Evolutionary conservation across 2,329 filamentous ascomycete genomes (phyloP), one percentile per base, ranked within the genome.

Genomic region (Emmonsiellopsis sp.): DNA sequence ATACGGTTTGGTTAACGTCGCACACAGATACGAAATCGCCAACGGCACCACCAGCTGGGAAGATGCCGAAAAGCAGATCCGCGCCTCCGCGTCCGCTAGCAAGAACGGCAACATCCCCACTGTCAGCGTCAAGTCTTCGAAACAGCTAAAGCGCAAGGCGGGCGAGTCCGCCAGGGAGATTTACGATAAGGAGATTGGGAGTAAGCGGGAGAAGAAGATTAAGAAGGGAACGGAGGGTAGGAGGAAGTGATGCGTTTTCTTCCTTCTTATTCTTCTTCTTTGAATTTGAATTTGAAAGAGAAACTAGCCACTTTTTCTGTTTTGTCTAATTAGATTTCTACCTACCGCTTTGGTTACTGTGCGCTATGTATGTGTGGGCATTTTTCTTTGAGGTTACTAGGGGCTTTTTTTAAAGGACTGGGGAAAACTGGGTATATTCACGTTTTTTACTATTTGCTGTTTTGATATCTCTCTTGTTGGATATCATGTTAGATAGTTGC

Each of bases 81-180:
- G 76, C 16, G 77, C 68, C 53, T 79, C 80, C 1, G 77, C 68
- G 52, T 79, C 80, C 1, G 63, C 45, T 9, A 37, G 41, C 76
- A 47, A 81, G 78, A 63, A 77, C 78, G 13, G 85, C 84, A 68
- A 63, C 40, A 62, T 66, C 34, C 60, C 67, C 15, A 72, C 70
- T 0, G 89, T 96, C 31, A 91, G 87, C 66, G 82, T 97, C 53
- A 93, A 91, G 77, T 82, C 83, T n/a, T 76, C 76, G 54, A 89
- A 90, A 71, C 62, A 63, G 3, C 63, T 71, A 58, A 92, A 93
- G 77, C 78, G 89, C 62, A 94, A 94, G 73, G 86, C 82, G 49
- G 74, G 75, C 7, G 77, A 79, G 61, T 72, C 75, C 0, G 72
- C 78, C 2, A 75, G 73, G 30, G 77, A 79, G 51, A 74, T 77